Conservation (phyloP, 352 stramenopile genomes). For the Pythium rhizo-oryzae region DNA sequence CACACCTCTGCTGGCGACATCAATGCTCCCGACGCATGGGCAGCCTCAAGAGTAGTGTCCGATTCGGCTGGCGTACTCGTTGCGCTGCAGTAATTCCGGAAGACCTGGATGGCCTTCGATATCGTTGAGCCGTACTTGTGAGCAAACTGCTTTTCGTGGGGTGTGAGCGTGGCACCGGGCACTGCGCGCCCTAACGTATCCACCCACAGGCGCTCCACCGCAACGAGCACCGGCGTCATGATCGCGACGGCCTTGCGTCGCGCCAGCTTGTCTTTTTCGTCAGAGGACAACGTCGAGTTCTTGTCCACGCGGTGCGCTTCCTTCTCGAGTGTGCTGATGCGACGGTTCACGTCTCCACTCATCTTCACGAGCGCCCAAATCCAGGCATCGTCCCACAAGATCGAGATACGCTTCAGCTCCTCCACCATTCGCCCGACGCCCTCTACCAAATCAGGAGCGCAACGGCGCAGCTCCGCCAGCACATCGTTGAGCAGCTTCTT, state of each 20-base stretch:
- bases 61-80: slow-evolving; percentile 22
- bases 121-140: slow-evolving; percentile 60
- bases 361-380: slow-evolving; percentile 72
- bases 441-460: slow-evolving; percentile 47
- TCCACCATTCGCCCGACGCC: slow-evolving; percentile 65
- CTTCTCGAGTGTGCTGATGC: slow-evolving; percentile 76
- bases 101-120: slow-evolving; percentile 44
- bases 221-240: slow-evolving; percentile 80
- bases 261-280: slow-evolving; percentile 69
- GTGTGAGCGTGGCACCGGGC: slow-evolving; percentile 39
- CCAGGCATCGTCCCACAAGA: slow-evolving; percentile 88
- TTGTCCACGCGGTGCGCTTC: slow-evolving; percentile 70
- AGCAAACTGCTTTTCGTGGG: slow-evolving; percentile 77
- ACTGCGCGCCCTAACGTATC: slow-evolving; percentile 52
- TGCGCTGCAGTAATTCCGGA: slow-evolving; percentile 46
- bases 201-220: slow-evolving; percentile 60
- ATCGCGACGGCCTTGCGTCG: slow-evolving; percentile 78
- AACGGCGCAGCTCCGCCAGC: slow-evolving; percentile 42
- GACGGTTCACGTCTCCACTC: slow-evolving; percentile 65
- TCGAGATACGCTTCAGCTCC: slow-evolving; percentile 76
- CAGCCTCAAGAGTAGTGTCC: not conserved
- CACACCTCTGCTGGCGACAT: slow-evolving; percentile 40
- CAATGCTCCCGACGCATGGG: not conserved
- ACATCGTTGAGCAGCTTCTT: slow-evolving; percentile 40
- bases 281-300: slow-evolving; percentile 60